Conservation (phyloP, 306 rosid genomes). For the Citrullus amarus region DNA sequence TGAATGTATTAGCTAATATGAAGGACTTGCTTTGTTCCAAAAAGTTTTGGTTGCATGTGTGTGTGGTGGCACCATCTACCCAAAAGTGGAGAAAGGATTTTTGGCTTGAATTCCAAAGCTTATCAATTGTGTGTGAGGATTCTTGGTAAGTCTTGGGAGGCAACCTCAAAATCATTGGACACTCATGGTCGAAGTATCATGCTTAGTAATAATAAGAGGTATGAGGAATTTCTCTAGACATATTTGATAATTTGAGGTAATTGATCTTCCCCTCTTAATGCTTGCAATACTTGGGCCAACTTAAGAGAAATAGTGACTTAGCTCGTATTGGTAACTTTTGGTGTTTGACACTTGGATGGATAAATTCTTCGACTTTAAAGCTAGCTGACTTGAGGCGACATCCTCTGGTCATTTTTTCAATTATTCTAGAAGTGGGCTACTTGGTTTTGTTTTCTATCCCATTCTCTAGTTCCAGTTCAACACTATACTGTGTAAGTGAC, state of each 20-base stretch:
- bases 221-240: not conserved
- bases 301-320: not conserved
- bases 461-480: not conserved
- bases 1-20: not conserved
- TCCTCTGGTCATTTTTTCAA: not conserved
- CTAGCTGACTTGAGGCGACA: not conserved
- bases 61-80: not conserved
- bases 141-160: not conserved
- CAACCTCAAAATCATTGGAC: not conserved
- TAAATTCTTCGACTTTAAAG: not conserved
- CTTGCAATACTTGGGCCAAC: not conserved
- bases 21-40: not conserved
- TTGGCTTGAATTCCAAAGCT: not conserved
- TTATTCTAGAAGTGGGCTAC: not conserved
- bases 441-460: not conserved
- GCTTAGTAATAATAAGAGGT: not conserved
- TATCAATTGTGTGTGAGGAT: not conserved
- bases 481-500: not conserved
- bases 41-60: not conserved
- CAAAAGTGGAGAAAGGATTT: not conserved
- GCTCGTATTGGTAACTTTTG: not conserved
- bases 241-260: not conserved
- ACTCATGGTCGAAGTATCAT: not conserved
- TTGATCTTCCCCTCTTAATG: not conserved
- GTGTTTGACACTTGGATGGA: not conserved